Base-by-base conservation (phyloP, 768 basidiomycete species). In the Lentinus brumalis region DNA sequence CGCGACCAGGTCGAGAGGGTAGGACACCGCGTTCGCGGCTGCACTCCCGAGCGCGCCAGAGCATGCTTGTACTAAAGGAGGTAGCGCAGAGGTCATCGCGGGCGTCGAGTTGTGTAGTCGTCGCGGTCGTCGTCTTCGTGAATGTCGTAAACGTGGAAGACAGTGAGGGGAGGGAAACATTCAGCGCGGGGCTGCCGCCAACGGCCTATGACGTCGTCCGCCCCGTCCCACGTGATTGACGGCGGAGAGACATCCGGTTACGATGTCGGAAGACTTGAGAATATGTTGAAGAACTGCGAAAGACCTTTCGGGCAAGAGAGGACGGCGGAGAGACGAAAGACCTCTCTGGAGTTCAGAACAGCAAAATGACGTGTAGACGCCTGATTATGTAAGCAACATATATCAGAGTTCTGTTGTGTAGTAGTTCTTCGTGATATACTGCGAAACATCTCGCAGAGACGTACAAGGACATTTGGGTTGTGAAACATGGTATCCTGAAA, bases 1-100 rank as follows among this genome's bases (percentile, higher is more conserved):
- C 0, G 80, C 79, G 10, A 84, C 77, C n/a, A 86, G 76, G 67
- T 86, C 84, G 5, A 88, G 76, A 1, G 86, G 86, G 61, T 86
- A 88, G 0, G 80, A 78, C 32, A 84, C 63, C 0, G 78, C 70
- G 64, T 84, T 85, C 0, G 84, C 83, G 7, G 81, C 72, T 1
- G 82, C 82, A 60, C 82, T 83, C 12, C 83, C 86, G 44, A 85
- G 73, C 1, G 82, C 79, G 3, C 85, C 86, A 5, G 84, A 82
- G 58, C 80, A 74, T 0, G 86, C 86, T 64, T 87, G 86, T 0
- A 82, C 77, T 14, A 86, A 74, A 5, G 86, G 86, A 3, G 86
- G 84, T 2, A 88, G 76, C 0, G 81, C 78, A 59, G 81, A 83
- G 8, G 85, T 83, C 85, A 86, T 86, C 2, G 49, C 38, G 42